A percentile compares a stretch with the other conserved stretches of the same genome.
These are phyloP conservation scores for Mortierella hygrophila DNA, from an alignment of 192 early-diverging fungal species.

Conservation along the genomic window DNA sequence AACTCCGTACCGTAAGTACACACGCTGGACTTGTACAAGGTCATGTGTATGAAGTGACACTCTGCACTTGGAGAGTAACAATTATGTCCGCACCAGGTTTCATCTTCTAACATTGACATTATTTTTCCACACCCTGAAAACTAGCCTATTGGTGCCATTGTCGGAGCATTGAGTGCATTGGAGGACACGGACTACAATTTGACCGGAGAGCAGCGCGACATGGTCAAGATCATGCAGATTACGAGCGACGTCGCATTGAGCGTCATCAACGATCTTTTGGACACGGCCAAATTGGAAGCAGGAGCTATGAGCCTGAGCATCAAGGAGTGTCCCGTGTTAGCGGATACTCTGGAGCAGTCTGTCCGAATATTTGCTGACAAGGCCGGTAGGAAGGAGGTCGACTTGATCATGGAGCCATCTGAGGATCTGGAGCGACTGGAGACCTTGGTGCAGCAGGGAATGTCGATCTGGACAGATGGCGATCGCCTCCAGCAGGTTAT, in stretches of 20 bases:
- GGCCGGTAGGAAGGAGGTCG: slow-evolving; percentile 52
- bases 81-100: not conserved
- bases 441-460: slow-evolving; percentile 37
- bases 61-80: not conserved
- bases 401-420: slow-evolving; percentile 63
- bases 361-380: slow-evolving; percentile 58
- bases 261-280: slow-evolving; percentile 57
- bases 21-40: not conserved
- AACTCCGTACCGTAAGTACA: slow-evolving; percentile 44
- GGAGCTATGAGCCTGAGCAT: slow-evolving; percentile 56
- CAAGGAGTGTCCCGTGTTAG: slow-evolving; percentile 57
- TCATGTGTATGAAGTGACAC: too few relatives aligned
- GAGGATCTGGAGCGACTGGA: slow-evolving; percentile 60
- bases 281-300: slow-evolving; percentile 58
- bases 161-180: slow-evolving; percentile 56
- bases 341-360: slow-evolving; percentile 55
- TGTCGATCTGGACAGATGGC: slow-evolving; percentile 22
- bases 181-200: slow-evolving; percentile 54
- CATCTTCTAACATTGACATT: not conserved
- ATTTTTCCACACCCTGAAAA: not conserved
- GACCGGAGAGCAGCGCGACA: slow-evolving; percentile 56
- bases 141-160: slow-evolving; percentile 58
- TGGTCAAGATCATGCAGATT: slow-evolving; percentile 60
- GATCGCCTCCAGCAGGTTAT: slow-evolving; percentile 56
- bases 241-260: slow-evolving; percentile 56